Evolutionary conservation across 2,329 filamentous ascomycete species (phyloP).

Genomic region (Xylariaceae sp.): DNA sequence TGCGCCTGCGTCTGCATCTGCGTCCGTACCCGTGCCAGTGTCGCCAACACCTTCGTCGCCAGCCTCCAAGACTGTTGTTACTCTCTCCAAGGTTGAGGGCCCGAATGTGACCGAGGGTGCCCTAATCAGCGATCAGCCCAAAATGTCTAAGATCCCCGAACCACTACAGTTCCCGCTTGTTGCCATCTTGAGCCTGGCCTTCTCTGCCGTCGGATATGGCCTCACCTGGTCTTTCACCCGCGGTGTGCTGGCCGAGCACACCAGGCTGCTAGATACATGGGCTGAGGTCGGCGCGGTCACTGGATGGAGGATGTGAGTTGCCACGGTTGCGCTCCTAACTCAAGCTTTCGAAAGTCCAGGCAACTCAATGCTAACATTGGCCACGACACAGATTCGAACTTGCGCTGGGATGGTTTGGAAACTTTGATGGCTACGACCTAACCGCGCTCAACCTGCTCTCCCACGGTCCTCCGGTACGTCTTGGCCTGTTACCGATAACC

Average conservation of each 20-base stretch:
- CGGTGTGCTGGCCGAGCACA: constrained; percentile 64
- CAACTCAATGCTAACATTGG: constrained; percentile 34
- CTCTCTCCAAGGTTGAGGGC: constrained; percentile 22
- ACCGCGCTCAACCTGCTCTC: constrained; percentile 64
- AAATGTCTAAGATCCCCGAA: constrained; percentile 36
- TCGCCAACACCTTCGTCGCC: constrained; percentile 6
- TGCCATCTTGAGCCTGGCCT: constrained; percentile 50
- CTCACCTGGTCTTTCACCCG: constrained; percentile 55
- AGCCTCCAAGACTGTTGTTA: constrained; percentile 14
- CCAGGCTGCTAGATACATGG: constrained; percentile 58
- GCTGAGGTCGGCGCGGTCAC: constrained; percentile 53
- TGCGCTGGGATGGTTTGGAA: constrained; percentile 66
- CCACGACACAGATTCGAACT: constrained; percentile 62
- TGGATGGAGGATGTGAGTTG: constrained; percentile 52
- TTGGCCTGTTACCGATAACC: background rate
- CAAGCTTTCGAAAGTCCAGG: background rate
- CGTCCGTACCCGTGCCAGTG: constrained; percentile 1
- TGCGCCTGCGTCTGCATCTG: constrained; percentile 1
- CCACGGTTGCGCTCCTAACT: constrained; percentile 1
- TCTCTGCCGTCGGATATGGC: constrained; percentile 63
- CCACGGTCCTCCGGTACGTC: constrained; percentile 66
- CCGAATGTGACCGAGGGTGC: constrained; percentile 8
- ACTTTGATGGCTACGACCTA: constrained; percentile 70
- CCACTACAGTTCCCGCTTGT: constrained; percentile 49
- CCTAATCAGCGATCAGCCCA: constrained; percentile 1